A percentile compares a stretch with the other conserved stretches of the same genome.
These are phyloP conservation scores for Leishmania lainsoni DNA, from an alignment of 208 protist species.

Conservation along the genomic window DNA sequence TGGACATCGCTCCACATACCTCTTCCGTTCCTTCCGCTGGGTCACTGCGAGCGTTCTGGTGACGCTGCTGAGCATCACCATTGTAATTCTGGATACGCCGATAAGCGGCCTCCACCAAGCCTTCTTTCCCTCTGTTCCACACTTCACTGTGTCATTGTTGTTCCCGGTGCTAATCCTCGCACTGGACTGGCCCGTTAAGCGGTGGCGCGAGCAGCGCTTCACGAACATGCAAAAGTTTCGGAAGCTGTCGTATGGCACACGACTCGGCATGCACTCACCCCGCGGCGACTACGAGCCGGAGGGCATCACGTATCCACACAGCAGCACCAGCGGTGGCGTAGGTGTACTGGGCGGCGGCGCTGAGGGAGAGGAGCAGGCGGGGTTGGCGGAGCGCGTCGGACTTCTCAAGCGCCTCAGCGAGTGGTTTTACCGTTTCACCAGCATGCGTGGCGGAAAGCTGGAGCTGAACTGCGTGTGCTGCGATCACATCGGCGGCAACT, in stretches of 20 bases:
- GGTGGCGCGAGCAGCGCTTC: constrained; percentile 77
- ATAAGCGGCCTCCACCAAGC: constrained; percentile 19
- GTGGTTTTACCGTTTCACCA: constrained; percentile 79
- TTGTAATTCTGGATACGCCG: constrained; percentile 55
- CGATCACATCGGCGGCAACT: constrained; percentile 89
- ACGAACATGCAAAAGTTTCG: constrained; percentile 90
- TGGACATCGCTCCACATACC: constrained; percentile 64
- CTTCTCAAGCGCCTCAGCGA: constrained; percentile 61
- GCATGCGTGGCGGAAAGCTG: constrained; percentile 70
- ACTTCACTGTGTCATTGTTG: constrained; percentile 60
- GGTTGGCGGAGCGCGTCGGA: constrained; percentile 5
- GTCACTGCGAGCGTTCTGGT: constrained; percentile 56
- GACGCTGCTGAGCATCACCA: constrained; percentile 56
- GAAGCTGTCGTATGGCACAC: constrained; percentile 86
- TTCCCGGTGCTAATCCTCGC: constrained; percentile 73
- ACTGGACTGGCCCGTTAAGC: constrained; percentile 85
- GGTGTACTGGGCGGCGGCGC: background rate
- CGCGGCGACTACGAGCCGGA: constrained; percentile 91
- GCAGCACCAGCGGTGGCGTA: constrained; percentile 1
- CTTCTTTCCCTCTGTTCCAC: constrained; percentile 70
- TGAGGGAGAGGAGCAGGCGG: background rate
- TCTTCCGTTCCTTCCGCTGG: constrained; percentile 78
- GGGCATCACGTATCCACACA: constrained; percentile 44
- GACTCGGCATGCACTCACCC: constrained; percentile 92
- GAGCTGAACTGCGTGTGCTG: constrained; percentile 92